A percentile compares a stretch with the other conserved stretches of the same genome.
Evolutionary conservation across 108 stramenopile species (phyloP).

Genomic region (Bacterosira constricta): DNA sequence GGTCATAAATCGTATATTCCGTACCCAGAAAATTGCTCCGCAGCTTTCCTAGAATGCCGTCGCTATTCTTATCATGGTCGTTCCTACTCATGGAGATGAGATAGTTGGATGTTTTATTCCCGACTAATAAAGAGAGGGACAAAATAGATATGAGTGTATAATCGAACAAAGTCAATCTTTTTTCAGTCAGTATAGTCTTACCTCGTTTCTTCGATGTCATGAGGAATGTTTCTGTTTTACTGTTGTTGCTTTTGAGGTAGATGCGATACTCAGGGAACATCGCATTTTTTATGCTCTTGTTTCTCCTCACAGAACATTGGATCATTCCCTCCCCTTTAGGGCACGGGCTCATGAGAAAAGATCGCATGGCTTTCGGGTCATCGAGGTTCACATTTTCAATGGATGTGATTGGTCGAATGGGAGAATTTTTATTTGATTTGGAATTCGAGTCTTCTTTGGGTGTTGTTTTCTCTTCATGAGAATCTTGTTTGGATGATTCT

Average conservation of each 20-base stretch:
- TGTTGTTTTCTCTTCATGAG: not conserved
- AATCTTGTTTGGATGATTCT: not conserved
- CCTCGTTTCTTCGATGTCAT: constrained; percentile 85
- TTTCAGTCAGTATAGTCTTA: too few species aligned
- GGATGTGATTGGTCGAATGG: constrained; percentile 24
- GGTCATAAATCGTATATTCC: constrained; percentile 86
- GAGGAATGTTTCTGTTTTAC: constrained; percentile 79
- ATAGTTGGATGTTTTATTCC: constrained; percentile 90
- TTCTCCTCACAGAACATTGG: constrained; percentile 84
- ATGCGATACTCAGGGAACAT: constrained; percentile 84
- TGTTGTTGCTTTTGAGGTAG: constrained; percentile 57
- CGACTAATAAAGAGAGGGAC: constrained; percentile 7
- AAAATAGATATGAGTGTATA: not conserved
- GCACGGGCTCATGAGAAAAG: constrained; percentile 73
- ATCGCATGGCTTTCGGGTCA: constrained; percentile 42
- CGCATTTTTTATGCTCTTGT: constrained; percentile 71
- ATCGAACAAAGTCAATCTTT: too few species aligned
- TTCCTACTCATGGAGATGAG: constrained; percentile 75
- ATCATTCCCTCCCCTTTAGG: constrained; percentile 71
- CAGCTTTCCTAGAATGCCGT: constrained; percentile 85
- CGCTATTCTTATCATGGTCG: constrained; percentile 69
- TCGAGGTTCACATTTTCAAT: constrained; percentile 43
- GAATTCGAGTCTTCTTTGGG: constrained; percentile 11
- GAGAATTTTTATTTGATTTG: not conserved
- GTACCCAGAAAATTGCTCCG: constrained; percentile 89